Percentiles rank a stretch among this genome's conserved stretches.
phyloP scores from a whole-genome alignment of 2,329 filamentous ascomycete species.

The Cephalotrichum gorgonifer region DNA sequence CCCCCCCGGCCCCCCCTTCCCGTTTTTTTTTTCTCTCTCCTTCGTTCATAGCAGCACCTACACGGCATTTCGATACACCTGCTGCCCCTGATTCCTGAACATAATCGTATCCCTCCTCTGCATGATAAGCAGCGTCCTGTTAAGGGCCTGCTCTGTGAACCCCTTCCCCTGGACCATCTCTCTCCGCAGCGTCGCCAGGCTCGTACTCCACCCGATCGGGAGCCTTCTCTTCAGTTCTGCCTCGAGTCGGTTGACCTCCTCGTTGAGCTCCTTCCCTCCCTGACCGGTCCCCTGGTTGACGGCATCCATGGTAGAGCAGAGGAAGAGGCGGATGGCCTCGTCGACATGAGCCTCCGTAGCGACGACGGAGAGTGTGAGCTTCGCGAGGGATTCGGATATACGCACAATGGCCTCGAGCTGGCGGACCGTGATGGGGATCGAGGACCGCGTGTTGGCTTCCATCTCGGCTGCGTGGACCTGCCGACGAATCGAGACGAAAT shows the following conservation, averaged over 20 bases:
- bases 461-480: slow-evolving; percentile 89
- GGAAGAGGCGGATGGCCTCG: slow-evolving; percentile 92
- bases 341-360: slow-evolving; percentile 90
- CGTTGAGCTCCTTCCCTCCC: slow-evolving; percentile 79
- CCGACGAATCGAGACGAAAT: slow-evolving; percentile 91
- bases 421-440: slow-evolving; percentile 93
- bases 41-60: too few species aligned
- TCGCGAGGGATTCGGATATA: slow-evolving; percentile 92
- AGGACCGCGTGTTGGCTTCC: slow-evolving; percentile 80
- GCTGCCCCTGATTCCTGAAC: slow-evolving; percentile 64
- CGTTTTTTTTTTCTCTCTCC: slow-evolving; percentile 10
- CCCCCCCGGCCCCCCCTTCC: neutral
- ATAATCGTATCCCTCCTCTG: slow-evolving; percentile 81
- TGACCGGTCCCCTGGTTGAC: slow-evolving; percentile 81
- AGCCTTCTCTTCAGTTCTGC: slow-evolving; percentile 77
- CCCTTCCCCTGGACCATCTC: slow-evolving; percentile 91
- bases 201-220: slow-evolving; percentile 93
- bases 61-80: slow-evolving; percentile 65
- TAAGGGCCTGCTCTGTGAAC: slow-evolving; percentile 78
- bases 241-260: slow-evolving; percentile 80
- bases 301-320: slow-evolving; percentile 95
- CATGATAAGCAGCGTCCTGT: slow-evolving; percentile 74
- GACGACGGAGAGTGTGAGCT: slow-evolving; percentile 74
- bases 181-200: slow-evolving; percentile 69
- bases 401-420: slow-evolving; percentile 95